Conservation (phyloP, 192 early-diverging fungal genomes). For the Coemansia sp. region DNA sequence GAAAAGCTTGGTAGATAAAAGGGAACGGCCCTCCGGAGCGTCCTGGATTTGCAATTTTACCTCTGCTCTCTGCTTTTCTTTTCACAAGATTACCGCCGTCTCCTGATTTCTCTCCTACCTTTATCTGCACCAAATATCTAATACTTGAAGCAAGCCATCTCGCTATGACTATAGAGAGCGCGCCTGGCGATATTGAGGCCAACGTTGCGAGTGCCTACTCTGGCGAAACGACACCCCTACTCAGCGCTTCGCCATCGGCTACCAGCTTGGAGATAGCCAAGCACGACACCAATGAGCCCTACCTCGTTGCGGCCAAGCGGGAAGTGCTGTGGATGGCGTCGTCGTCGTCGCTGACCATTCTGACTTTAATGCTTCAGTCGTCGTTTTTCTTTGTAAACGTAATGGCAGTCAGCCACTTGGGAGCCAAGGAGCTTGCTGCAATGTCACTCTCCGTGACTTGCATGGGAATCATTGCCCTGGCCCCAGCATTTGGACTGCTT, state of each 20-base stretch:
- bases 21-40: neutral
- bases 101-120: neutral
- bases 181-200: conserved; percentile 15
- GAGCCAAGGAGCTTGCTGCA: conserved; percentile 66
- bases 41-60: neutral
- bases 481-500: conserved; percentile 64
- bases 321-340: conserved; percentile 33
- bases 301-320: conserved; percentile 13
- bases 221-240: conserved; percentile 23
- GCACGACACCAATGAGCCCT: conserved; percentile 31
- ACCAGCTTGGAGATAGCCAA: conserved; percentile 32
- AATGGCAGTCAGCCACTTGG: conserved; percentile 62
- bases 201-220: neutral
- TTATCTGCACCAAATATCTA: neutral
- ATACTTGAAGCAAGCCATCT: neutral
- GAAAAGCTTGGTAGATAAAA: neutral
- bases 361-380: conserved; percentile 61
- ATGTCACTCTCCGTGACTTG: conserved; percentile 70
- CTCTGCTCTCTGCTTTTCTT: neutral
- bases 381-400: conserved; percentile 63
- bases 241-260: conserved; percentile 35
- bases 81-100: neutral
- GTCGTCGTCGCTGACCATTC: conserved; percentile 30
- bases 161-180: conserved; percentile 14
- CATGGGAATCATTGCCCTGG: conserved; percentile 64